These are phyloP conservation scores for Flaveria bidentis DNA, from an alignment of 129 eudicot genomes.

Conservation along the genomic window DNA sequence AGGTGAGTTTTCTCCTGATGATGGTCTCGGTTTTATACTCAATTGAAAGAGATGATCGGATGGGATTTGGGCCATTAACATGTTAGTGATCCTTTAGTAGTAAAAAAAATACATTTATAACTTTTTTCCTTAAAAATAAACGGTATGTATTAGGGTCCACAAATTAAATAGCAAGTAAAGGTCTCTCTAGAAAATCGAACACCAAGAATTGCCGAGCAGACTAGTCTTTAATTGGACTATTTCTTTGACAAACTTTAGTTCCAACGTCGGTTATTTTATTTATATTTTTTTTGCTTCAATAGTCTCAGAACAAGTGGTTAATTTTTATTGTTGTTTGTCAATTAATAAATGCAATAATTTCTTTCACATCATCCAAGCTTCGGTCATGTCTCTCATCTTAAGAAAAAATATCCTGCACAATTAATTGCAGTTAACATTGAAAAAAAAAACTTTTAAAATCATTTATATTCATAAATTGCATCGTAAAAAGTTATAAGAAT, in stretches of 20 bases:
- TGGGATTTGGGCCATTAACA: no score
- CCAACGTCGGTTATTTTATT: constrained; percentile 4
- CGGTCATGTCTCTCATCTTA: neutral
- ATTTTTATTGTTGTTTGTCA: neutral
- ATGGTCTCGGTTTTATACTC: no score
- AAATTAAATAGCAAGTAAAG: neutral
- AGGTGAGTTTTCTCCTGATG: no score
- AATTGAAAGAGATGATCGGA: no score
- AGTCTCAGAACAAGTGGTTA: neutral
- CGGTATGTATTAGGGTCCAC: neutral
- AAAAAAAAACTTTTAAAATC: neutral
- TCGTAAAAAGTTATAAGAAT: neutral
- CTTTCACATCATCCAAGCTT: neutral
- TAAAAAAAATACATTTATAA: neutral
- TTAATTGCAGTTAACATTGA: neutral
- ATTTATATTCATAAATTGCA: neutral
- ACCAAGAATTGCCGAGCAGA: no score
- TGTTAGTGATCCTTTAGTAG: no score
- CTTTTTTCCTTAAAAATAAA: neutral
- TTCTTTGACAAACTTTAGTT: neutral
- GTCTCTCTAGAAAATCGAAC: no score
- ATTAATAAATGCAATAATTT: neutral
- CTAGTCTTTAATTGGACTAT: no score
- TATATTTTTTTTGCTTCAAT: neutral
- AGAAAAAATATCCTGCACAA: neutral